phyloP scores from a whole-genome alignment of 306 rosid species.

The Chamaecrista fasciculata region DNA sequence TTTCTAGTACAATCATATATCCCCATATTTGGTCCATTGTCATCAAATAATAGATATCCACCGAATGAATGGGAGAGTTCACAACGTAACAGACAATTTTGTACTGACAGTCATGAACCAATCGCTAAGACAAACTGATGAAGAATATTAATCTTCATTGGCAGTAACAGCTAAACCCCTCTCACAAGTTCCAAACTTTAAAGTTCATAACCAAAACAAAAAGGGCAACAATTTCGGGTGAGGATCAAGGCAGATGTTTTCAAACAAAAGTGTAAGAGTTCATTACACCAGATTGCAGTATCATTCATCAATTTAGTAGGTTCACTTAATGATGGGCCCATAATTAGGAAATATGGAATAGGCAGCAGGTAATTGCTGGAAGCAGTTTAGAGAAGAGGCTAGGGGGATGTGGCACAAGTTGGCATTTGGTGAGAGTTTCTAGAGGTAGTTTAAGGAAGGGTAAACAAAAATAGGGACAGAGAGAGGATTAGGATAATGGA shows the following conservation, averaged over 20 bases:
- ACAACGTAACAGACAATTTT: background rate
- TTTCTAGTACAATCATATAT: background rate
- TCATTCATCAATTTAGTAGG: background rate
- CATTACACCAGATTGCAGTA: background rate
- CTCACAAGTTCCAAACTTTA: background rate
- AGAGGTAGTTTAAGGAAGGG: no score
- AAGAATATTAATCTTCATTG: background rate
- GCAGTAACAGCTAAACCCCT: constrained; percentile 6
- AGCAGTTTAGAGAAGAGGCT: no score
- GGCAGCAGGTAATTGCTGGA: background rate
- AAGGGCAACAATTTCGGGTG: background rate
- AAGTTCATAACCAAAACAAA: background rate
- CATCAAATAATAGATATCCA: background rate
- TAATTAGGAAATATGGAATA: no score
- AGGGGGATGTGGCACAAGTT: no score
- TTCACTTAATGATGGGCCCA: no score
- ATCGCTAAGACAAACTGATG: constrained; percentile 14
- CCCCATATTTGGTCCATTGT: background rate
- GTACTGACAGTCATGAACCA: background rate
- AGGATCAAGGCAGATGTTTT: background rate
- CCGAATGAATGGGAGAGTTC: background rate
- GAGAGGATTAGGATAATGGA: no score
- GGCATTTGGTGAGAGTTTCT: no score
- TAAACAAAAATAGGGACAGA: no score
- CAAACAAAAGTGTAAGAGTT: background rate